Percentiles rank a stretch among this genome's conserved stretches.
phyloP scores from a whole-genome alignment of 2,329 filamentous ascomycete species.

The Colletotrichum sp. region DNA sequence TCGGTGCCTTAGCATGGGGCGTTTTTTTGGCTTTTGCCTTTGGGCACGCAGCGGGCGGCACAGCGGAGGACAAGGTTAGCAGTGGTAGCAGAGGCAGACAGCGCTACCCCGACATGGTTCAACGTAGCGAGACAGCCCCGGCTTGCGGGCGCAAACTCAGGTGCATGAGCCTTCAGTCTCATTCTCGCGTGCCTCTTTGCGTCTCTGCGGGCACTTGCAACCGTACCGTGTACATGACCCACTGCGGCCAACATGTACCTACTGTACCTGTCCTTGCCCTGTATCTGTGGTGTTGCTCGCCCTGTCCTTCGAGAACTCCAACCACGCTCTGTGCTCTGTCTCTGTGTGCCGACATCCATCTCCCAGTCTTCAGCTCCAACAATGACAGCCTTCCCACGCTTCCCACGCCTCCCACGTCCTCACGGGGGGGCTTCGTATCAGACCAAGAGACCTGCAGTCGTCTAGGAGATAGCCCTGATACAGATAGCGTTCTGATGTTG shows the following conservation, averaged over 20 bases:
- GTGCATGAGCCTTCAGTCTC: conserved; percentile 16
- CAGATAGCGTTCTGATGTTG: background rate
- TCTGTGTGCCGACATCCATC: background rate
- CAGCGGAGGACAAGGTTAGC: conserved; percentile 13
- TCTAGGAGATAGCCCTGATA: background rate
- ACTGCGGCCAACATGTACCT: background rate
- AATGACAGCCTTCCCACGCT: background rate
- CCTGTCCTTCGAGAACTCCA: background rate
- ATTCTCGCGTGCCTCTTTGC: conserved; percentile 1
- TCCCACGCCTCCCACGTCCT: background rate
- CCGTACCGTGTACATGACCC: background rate
- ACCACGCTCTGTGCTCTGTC: background rate
- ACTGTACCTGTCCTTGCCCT: background rate
- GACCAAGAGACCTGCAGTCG: background rate
- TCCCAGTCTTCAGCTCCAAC: background rate
- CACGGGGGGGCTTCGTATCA: background rate
- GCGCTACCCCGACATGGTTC: conserved; percentile 8
- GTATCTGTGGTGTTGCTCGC: background rate
- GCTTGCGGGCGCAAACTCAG: conserved; percentile 15
- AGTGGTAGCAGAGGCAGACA: background rate
- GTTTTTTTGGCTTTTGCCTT: conserved; percentile 17
- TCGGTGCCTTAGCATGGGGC: background rate
- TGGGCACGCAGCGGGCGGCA: conserved; percentile 18
- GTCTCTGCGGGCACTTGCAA: background rate
- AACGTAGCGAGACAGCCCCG: conserved; percentile 6